phyloP scores from a whole-genome alignment of 768 basidiomycete species.

The Suillus placidus region DNA sequence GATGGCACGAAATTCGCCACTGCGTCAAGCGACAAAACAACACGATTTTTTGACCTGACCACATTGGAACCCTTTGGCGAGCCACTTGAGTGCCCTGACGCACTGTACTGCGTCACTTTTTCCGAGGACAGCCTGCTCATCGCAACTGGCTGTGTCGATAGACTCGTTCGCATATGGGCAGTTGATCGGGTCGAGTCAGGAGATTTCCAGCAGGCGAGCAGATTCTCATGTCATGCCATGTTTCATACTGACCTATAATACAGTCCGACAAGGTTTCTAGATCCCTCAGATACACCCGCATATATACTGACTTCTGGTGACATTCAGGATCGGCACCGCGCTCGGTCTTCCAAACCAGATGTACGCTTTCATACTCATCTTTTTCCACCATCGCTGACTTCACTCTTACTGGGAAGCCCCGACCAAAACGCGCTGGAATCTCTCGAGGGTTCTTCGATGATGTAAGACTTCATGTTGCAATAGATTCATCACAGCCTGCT shows the following conservation, averaged over 20 bases:
- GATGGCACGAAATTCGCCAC: conserved; percentile 10
- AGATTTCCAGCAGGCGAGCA: background rate
- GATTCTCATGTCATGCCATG: background rate
- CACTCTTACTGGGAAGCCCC: background rate
- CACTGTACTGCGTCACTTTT: background rate
- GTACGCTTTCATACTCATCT: background rate
- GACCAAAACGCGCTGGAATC: background rate
- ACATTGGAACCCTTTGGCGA: background rate
- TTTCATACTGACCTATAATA: background rate
- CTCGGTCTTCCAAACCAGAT: background rate
- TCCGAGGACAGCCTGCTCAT: conserved; percentile 57
- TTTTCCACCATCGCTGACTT: background rate
- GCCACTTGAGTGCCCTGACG: background rate
- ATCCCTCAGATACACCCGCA: background rate
- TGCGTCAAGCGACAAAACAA: conserved; percentile 17
- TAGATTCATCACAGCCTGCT: background rate
- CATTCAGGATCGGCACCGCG: background rate
- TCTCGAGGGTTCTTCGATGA: background rate
- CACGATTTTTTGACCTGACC: conserved; percentile 1
- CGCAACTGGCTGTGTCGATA: conserved; percentile 71
- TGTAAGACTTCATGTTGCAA: background rate
- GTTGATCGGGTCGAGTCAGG: conserved; percentile 32
- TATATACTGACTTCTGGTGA: background rate
- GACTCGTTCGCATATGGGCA: conserved; percentile 83
- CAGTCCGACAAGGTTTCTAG: background rate